Base-by-base conservation (phyloP, 768 basidiomycete species). In the Serendipita sp. region DNA sequence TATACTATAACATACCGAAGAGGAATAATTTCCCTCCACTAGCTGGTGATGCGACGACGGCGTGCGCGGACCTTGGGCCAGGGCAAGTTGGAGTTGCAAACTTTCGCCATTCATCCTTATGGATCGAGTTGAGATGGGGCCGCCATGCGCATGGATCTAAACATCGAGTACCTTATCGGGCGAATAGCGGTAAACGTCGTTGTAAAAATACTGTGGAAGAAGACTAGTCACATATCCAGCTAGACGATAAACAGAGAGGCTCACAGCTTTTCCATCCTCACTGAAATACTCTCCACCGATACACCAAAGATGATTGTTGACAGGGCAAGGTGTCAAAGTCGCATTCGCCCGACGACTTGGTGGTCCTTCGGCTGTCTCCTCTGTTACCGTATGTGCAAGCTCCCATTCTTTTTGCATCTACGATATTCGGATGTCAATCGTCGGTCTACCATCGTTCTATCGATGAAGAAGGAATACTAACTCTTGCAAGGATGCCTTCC, bases 211-310 rank as follows among this genome's bases (percentile, higher is more conserved):
- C 86, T 89, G 58, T 2, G 17, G 26, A 30, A 38, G 14, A 22
- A 9, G 22, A 1, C 26, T 31, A 14, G 5, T 2, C 45, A 50
- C 24, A 7, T 17, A 42, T 43, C 41, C 60, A 3, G n/a, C 17
- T 16, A 42, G 13, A 9, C 42, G n/a, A n/a, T 7, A 7, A 5
- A 38, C 1, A 38, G 11, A 4, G 26, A 24, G 2, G 70, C 79
- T 48, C 65, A 89, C 86, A 16, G 89, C 85, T 70, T 82, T 87
- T 11, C 82, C 82, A 64, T 94, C 93, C 50, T 93, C 89, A 64
- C 82, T 83, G 70, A 92, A 94, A 71, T 84, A 90, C 69, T 92
- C 90, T 3, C 90, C 89, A 0, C 89, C 89, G 34, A 90, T 85
- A 64, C 78, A 85, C 87, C 86, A 94, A 0, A 93, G 75, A 70